Evolutionary conservation across 257 asterid genomes (phyloP), one percentile per base, ranked within the genome.

Genomic region (Anisodus tanguticus): DNA sequence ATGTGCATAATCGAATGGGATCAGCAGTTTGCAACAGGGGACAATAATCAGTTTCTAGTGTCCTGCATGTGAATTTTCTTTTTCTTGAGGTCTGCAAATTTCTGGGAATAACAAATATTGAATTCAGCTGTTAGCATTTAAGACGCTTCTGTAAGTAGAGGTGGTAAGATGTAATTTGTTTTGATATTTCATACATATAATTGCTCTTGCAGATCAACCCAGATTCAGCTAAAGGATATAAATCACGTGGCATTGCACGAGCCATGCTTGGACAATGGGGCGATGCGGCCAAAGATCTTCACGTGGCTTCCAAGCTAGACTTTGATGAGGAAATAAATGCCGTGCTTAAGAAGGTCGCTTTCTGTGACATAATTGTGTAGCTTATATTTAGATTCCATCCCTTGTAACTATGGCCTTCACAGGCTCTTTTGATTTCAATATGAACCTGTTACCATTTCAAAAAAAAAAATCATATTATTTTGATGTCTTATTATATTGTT

Each of bases 191-290:
- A 80, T 39, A 22, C 13, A 67, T 15, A 64, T 64, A 12, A 43
- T 87, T 8, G 45, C 51, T 62, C 81, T 51, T 78, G 19, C 92
- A 97, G 99, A 92, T 97, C 79, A 97, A 97, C 85, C 97, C 99
- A 26, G 99, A 97, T 89, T 97, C 99, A 83, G 99, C 99, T 58
- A 97, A 95, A 89, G 99, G 99, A 80, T 97, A 97, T 88, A 97
- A 97, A 88, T 90, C 98, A 10, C 98, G 98, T 17, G 99, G 99
- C 85, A 92, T 97, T 82, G 98, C 99, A 37, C 85, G 89, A 8
- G 91, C 98, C 55, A 93, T 93, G 97, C 97, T 97, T 79, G 99
- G 99, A 51, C 91, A 88, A 79, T 97, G 99, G 99, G 94, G 72
- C 89, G 97, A 92, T 83, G 97, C 99, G 66, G 98, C 95, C 16